Evolutionary conservation across 768 basidiomycete species (phyloP).

Genomic region (Leccinum rimulosum): DNA sequence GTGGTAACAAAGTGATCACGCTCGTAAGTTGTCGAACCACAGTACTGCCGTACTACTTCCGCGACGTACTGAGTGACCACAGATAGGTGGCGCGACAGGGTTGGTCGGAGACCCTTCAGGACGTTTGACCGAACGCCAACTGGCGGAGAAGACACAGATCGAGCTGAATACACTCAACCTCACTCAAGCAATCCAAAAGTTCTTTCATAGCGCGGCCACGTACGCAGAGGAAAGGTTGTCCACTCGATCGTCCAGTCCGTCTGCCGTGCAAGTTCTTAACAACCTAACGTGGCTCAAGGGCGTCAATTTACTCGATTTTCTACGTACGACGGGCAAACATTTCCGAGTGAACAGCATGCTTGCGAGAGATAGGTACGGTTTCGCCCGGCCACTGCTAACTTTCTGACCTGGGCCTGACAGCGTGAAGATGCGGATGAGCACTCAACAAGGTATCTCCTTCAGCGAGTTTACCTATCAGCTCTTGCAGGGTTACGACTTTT

Average conservation of each 20-base stretch:
- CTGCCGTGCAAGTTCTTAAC: constrained; percentile 47
- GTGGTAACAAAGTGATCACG: constrained; percentile 81
- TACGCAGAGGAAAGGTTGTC: constrained; percentile 51
- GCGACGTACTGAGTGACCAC: constrained; percentile 3
- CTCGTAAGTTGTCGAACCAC: constrained; percentile 53
- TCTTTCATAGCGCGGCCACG: constrained; percentile 63
- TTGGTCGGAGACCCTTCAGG: constrained; percentile 98
- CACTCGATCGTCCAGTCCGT: constrained; percentile 5
- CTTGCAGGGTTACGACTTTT: constrained; percentile 95
- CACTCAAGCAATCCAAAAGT: constrained; percentile 59
- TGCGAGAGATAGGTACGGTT: constrained; percentile 75
- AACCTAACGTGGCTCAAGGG: constrained; percentile 78
- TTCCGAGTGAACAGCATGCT: constrained; percentile 89
- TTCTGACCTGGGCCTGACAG: constrained; percentile 39
- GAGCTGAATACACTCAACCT: constrained; percentile 65
- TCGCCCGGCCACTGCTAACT: neutral
- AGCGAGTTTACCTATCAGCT: constrained; percentile 98
- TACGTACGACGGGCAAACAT: constrained; percentile 76
- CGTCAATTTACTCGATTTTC: constrained; percentile 77
- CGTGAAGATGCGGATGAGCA: constrained; percentile 75
- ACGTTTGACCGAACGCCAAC: constrained; percentile 73
- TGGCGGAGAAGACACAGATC: constrained; percentile 58
- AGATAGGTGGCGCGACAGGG: constrained; percentile 97
- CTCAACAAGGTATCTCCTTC: constrained; percentile 91
- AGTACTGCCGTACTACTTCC: neutral